Evolutionary conservation across 2,329 filamentous ascomycete species (phyloP).

Genomic region (Aspergillus latus): DNA sequence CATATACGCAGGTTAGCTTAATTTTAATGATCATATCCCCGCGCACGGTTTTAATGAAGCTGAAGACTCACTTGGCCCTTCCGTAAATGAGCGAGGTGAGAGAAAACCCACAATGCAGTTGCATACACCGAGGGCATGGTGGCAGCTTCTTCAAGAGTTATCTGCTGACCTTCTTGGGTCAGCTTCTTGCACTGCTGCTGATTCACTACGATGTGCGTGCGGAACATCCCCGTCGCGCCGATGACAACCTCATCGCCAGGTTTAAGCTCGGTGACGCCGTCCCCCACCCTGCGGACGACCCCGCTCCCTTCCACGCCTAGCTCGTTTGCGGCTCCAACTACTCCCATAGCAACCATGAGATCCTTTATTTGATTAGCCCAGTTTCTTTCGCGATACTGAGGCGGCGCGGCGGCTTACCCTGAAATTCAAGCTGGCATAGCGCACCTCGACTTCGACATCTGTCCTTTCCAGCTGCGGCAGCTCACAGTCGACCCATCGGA

Average conservation of each 20-base stretch:
- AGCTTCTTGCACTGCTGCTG: not conserved
- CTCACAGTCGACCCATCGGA: not conserved
- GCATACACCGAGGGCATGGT: not conserved
- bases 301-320: not conserved
- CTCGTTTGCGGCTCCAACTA: conserved; percentile 15
- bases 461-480: conserved; percentile 4
- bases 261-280: not conserved
- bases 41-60: too few species aligned
- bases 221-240: not conserved
- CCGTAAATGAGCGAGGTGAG: not conserved
- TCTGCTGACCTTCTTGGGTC: too few species aligned
- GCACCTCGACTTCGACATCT: conserved; percentile 36
- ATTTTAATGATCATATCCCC: too few species aligned
- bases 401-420: too few species aligned
- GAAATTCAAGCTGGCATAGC: conserved; percentile 36
- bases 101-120: not conserved
- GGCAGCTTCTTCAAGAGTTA: not conserved
- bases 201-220: not conserved
- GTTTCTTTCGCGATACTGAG: too few species aligned
- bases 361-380: not conserved
- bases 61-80: not conserved
- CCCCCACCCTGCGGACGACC: not conserved
- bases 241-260: not conserved
- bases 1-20: too few species aligned
- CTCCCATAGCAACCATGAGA: not conserved